Evolutionary conservation across 345 rosid genomes (phyloP).

Genomic region (Erucastrum elatum): DNA sequence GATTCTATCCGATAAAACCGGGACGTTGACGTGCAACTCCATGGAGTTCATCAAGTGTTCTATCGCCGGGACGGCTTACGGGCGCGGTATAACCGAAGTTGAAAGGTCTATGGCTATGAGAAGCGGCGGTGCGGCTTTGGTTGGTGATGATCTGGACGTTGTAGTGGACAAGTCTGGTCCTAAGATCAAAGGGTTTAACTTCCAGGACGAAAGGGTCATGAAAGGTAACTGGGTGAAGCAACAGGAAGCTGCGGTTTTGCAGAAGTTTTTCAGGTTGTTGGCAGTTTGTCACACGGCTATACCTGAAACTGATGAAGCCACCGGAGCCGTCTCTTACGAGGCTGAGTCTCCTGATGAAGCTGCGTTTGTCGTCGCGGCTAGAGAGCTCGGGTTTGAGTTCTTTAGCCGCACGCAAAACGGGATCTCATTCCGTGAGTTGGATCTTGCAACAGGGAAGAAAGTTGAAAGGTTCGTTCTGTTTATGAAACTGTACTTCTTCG

Average conservation of each 20-base stretch:
- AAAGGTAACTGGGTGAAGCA: slow-evolving; percentile 75
- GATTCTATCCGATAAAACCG: slow-evolving; percentile 87
- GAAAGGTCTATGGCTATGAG: slow-evolving; percentile 53
- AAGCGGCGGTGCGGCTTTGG: not conserved
- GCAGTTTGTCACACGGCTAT: slow-evolving; percentile 96
- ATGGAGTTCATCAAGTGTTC: slow-evolving; percentile 97
- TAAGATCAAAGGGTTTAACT: slow-evolving; percentile 74
- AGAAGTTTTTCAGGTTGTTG: slow-evolving; percentile 61
- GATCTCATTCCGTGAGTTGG: slow-evolving; percentile 66
- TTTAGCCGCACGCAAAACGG: slow-evolving; percentile 75
- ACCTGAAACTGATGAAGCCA: slow-evolving; percentile 85
- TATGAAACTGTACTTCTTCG: not conserved
- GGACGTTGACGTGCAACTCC: slow-evolving; percentile 92
- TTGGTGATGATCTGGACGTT: slow-evolving; percentile 31
- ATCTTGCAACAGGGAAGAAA: slow-evolving; percentile 50
- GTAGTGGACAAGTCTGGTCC: slow-evolving; percentile 42
- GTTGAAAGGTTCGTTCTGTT: slow-evolving; percentile 53
- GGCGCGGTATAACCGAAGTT: slow-evolving; percentile 84
- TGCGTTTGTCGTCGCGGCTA: slow-evolving; percentile 88
- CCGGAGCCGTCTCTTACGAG: slow-evolving; percentile 66
- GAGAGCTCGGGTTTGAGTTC: slow-evolving; percentile 91
- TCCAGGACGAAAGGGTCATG: slow-evolving; percentile 72
- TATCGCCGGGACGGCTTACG: slow-evolving; percentile 79
- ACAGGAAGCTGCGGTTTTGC: slow-evolving; percentile 53
- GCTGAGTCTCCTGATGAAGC: slow-evolving; percentile 99